Conservation (phyloP, 176 grass and related monocot species). For the Bolboschoenus planiculmis region DNA sequence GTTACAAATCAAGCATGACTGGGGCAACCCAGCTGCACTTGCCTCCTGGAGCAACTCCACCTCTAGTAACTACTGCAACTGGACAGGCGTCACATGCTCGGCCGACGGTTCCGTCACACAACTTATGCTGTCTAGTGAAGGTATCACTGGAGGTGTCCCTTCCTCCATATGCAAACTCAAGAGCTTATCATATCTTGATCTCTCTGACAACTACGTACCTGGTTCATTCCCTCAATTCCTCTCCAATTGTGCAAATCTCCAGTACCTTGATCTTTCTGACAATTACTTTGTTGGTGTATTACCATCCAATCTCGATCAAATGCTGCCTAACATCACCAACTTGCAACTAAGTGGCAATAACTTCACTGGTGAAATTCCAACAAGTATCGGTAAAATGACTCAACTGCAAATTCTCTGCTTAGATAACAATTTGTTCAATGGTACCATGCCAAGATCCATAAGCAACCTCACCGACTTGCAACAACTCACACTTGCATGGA, state of each 20-base stretch:
- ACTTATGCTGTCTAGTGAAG: conserved; percentile 20
- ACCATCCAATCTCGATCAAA: conserved; percentile 33
- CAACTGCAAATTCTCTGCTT: conserved; percentile 23
- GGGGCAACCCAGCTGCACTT: conserved; percentile 36
- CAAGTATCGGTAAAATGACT: conserved; percentile 25
- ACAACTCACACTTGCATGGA: conserved; percentile 10
- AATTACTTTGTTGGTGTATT: conserved; percentile 42
- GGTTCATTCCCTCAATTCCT: conserved; percentile 29
- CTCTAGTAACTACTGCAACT: conserved; percentile 35
- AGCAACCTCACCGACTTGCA: conserved; percentile 38
- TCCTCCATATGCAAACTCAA: conserved; percentile 39
- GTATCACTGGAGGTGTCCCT: conserved; percentile 31
- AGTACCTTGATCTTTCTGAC: conserved; percentile 32
- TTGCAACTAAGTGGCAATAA: conserved; percentile 28
- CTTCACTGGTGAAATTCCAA: conserved; percentile 38
- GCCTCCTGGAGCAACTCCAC: conserved; percentile 30
- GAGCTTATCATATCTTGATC: conserved; percentile 35
- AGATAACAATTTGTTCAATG: conserved; percentile 26
- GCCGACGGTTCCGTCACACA: conserved; percentile 15
- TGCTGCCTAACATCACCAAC: conserved; percentile 24
- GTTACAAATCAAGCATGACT: conserved; percentile 43
- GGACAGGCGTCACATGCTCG: conserved; percentile 41
- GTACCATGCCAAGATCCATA: conserved; percentile 34
- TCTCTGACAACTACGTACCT: conserved; percentile 36
- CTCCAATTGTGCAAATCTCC: conserved; percentile 35